Base-by-base conservation (phyloP, 176 grass and related monocot genomes). In the Bolboschoenus planiculmis region DNA sequence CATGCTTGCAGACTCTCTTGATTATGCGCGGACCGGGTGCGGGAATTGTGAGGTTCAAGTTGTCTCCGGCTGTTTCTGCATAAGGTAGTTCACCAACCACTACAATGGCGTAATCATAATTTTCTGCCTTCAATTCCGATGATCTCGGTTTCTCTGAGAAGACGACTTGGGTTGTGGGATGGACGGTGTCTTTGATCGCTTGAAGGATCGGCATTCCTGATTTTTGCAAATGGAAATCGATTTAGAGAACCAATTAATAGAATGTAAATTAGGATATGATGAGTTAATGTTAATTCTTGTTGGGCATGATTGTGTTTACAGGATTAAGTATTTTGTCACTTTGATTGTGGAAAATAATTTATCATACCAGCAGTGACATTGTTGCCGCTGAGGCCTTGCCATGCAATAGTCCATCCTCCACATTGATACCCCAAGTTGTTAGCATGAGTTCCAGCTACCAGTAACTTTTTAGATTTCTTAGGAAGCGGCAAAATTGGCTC, bases 401-500 rank as follows among this genome's bases (percentile, higher is more conserved):
- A 94, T 4, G 67, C 58, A 0, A 76, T 57, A 9, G 94, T 94
- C 94, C 94, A 97, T 26, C 94, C 91, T 29, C 94, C 94, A 81
- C 94, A 97, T 83, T 97, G 94, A 54, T 79, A 75, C 10, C 91
- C 94, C 13, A 97, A 84, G 79, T 97, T 88, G 77, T 97, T 87
- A 0, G 94, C 87, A 79, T 94, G 91, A 72, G 86, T 92, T 61
- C 94, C 94, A 46, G 88, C 82, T 20, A 97, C 86, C 54, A 97
- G 84, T 79, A 97, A 78, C 51, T 88, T 93, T 66, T 55, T 83
- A 16, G 89, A 85, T 40, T 88, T 89, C 89, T 97, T 97, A 7
- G 79, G 18, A 15, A 97, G 86, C 0, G 91, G 94, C 54, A 94
- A 88, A 56, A 94, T 4, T 0, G 89, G 37, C 24, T 57, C 5